These are phyloP conservation scores for Phytophthora quininea DNA, from an alignment of 352 stramenopile species.

Conservation along the genomic window DNA sequence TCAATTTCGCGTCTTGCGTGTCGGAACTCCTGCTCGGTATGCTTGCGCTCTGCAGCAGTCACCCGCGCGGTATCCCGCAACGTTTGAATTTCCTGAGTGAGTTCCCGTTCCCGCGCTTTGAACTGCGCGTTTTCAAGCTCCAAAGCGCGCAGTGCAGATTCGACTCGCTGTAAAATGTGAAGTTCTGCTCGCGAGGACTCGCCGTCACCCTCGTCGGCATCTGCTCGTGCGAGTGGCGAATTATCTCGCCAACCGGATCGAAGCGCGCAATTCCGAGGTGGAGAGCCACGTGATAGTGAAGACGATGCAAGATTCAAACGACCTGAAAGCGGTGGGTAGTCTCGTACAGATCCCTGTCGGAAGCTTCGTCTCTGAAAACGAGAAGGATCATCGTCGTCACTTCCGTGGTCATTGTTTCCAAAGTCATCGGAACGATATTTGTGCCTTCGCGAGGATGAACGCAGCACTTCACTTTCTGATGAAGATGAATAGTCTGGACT, in stretches of 20 bases:
- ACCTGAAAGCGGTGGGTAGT: background rate
- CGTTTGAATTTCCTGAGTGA: slow-evolving; percentile 60
- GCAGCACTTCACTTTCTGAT: slow-evolving; percentile 21
- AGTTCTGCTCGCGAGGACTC: slow-evolving; percentile 43
- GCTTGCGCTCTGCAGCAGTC: slow-evolving; percentile 57
- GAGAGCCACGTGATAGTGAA: slow-evolving; percentile 8
- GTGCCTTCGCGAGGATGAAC: slow-evolving; percentile 14
- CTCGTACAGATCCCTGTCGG: slow-evolving; percentile 2
- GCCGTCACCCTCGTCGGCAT: slow-evolving; percentile 16
- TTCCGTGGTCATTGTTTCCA: slow-evolving; percentile 21
- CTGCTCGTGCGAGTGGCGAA: slow-evolving; percentile 8
- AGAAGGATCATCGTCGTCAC: slow-evolving; percentile 21
- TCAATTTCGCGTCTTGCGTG: slow-evolving; percentile 54
- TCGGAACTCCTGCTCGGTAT: slow-evolving; percentile 51
- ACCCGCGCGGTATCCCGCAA: slow-evolving; percentile 62
- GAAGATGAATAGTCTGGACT: slow-evolving; percentile 27
- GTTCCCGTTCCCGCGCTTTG: slow-evolving; percentile 52
- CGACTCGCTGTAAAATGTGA: slow-evolving; percentile 74
- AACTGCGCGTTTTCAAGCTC: slow-evolving; percentile 68
- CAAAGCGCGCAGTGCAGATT: slow-evolving; percentile 69
- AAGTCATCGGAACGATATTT: slow-evolving; percentile 4
- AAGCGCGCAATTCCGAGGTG: slow-evolving; percentile 3
- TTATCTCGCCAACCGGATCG: slow-evolving; percentile 9
- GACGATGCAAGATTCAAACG: slow-evolving; percentile 15
- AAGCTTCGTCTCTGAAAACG: slow-evolving; percentile 10